These are phyloP conservation scores for Lipomyces orientalis DNA, from an alignment of 805 yeast species.

Conservation along the genomic window DNA sequence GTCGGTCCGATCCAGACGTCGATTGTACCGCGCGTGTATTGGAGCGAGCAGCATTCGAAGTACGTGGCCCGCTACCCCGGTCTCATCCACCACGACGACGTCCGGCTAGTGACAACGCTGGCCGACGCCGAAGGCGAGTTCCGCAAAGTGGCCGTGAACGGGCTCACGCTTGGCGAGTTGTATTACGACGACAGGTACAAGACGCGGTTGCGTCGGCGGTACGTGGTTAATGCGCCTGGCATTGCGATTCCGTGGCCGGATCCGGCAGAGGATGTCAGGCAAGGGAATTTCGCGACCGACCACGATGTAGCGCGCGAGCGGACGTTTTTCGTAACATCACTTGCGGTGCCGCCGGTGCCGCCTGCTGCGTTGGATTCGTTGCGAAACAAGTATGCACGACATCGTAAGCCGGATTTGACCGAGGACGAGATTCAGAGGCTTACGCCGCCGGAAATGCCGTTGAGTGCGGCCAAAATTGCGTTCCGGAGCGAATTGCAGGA, in stretches of 20 bases:
- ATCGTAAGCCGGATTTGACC: conserved; percentile 48
- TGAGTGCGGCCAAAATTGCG: conserved; percentile 22
- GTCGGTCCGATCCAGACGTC: conserved; percentile 67
- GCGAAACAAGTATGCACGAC: conserved; percentile 77
- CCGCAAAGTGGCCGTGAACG: conserved; percentile 79
- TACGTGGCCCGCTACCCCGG: conserved; percentile 75
- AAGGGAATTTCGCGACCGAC: conserved; percentile 23
- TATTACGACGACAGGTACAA: conserved; percentile 78
- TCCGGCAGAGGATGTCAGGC: conserved; percentile 59
- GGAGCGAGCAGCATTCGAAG: conserved; percentile 73
- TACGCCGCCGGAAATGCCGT: conserved; percentile 38
- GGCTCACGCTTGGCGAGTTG: conserved; percentile 66
- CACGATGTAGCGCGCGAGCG: conserved; percentile 53
- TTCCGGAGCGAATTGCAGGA: conserved; percentile 13
- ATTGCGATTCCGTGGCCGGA: conserved; percentile 87
- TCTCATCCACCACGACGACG: conserved; percentile 61
- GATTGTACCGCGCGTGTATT: conserved; percentile 72
- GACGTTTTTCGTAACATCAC: conserved; percentile 72
- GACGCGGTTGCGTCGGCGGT: conserved; percentile 75
- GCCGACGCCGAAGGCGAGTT: conserved; percentile 65
- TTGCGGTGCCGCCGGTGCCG: conserved; percentile 74
- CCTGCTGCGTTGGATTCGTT: conserved; percentile 65
- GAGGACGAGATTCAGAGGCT: conserved; percentile 27
- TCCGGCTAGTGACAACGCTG: conserved; percentile 80
- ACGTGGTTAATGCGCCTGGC: conserved; percentile 70